Evolutionary conservation across 2,329 filamentous ascomycete species (phyloP), one percentile per base, ranked within the genome.

Genomic region (Septoria petroselini): DNA sequence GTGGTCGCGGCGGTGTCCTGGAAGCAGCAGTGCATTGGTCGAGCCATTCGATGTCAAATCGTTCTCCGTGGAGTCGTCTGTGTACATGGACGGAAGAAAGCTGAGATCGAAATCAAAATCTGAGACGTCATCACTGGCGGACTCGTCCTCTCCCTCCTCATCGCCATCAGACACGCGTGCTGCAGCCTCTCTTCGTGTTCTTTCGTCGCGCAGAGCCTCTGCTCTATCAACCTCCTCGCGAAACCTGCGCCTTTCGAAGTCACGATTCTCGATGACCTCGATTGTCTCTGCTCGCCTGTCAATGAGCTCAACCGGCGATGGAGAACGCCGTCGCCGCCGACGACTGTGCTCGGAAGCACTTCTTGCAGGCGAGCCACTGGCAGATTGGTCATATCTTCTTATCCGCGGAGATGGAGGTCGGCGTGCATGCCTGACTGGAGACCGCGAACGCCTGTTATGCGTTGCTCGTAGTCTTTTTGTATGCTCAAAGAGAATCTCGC

Each of bases 401-500:
- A 8, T 23, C 14, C 18, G 41, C 27, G 29, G n/a, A n/a, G n/a
- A n/a, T n/a, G n/a, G n/a, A 9, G 31, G 8, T 2, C 19, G 29
- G 7, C 21, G 14, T 15, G 11, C 30, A 23, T 8, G 3, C 21
- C 15, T 17, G 4, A 34, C 30, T 14, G 29, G 41, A n/a, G 27
- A 25, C 18, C 9, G 17, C 34, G 30, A 6, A n/a, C 29, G 42
- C 42, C 19, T 15, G 7, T 19, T 29, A 19, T 30, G 17, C 19
- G 11, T 9, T 27, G 31, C 21, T 11, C 37, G 44, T 7, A 48
- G 25, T 12, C 44, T 17, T 9, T 27, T 11, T 12, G 35, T 48
- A 21, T 48, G 44, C 19, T 48, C 35, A 14, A 48, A 48, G 9
- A 48, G 37, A 7, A 48, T 23, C 3, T 48, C 35, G n/a, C 23